Evolutionary conservation across 257 asterid genomes (phyloP).

Genomic region (Fraxinus pennsylvanica): DNA sequence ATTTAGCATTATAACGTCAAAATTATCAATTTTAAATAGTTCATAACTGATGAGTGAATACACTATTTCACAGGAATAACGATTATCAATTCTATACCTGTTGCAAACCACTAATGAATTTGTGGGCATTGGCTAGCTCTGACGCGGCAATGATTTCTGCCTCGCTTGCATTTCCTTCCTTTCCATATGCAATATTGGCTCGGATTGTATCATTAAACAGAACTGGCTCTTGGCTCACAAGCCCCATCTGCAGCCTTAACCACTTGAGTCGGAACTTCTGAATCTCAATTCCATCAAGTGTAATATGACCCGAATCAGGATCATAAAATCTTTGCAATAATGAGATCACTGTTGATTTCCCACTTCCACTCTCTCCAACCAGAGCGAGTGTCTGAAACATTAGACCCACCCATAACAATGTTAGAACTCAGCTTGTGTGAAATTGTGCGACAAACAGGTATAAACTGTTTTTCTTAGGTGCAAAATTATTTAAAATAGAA

Average conservation of each 20-base stretch:
- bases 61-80: not conserved
- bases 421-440: not conserved
- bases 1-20: not conserved
- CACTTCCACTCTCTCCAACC: constrained; percentile 96
- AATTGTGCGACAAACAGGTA: not conserved
- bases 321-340: constrained; percentile 77
- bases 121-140: constrained; percentile 85
- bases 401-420: not conserved
- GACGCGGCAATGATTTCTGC: constrained; percentile 77
- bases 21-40: not conserved
- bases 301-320: constrained; percentile 70
- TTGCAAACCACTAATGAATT: constrained; percentile 73
- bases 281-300: constrained; percentile 74
- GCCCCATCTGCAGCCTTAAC: constrained; percentile 93
- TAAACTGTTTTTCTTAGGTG: not conserved
- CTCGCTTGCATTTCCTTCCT: constrained; percentile 77
- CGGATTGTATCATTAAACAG: constrained; percentile 79
- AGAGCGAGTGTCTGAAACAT: constrained; percentile 72
- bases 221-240: constrained; percentile 89
- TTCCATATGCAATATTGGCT: constrained; percentile 79
- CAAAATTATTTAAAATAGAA: not conserved
- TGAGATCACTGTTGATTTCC: constrained; percentile 80
- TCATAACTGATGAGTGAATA: too few species aligned
- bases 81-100: constrained; percentile 25
- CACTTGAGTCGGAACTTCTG: constrained; percentile 69